Evolutionary conservation across 1,284 basidiomycete species (phyloP), one percentile per base, ranked within the genome.

Genomic region (Farysia itapuensis): DNA sequence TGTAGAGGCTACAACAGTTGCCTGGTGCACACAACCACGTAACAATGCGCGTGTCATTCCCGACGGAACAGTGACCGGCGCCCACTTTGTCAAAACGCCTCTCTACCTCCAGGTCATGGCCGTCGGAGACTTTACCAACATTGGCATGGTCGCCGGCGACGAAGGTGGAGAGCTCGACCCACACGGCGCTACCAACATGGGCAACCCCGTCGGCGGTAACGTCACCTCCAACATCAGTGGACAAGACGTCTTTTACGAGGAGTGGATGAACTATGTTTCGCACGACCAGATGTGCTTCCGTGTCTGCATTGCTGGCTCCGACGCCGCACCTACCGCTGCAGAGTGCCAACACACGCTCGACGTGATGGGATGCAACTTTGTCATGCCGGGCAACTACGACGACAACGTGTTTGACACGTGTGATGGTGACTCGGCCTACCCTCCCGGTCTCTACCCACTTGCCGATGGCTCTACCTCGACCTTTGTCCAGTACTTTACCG

Each of bases 1-100:
- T 59, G 81, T 82, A 4, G 87, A 89, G 75, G 82, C 80, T 28
- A 79, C 84, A 70, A 84, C 83, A 57, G 84, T 89, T 15, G 84
- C 85, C 0, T 89, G 83, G 83, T 89, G 87, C 79, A 86, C 85
- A 26, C 84, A 74, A 63, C 42, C 74, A 1, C 66, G 74, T 25
- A 76, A 76, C 69, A 69, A 74, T 26, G 74, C 74, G 1, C 74
- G 74, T 51, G 72, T 76, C 33, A 76, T 76, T 36, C 74, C 74
- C 16, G 74, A 76, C 42, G 74, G 74, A 36, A 72, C 74, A 30
- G 43, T 76, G 11, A 74, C 71, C 12, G 60, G 59, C 15, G 74
- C 63, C 3, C 72, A 75, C 56, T 76, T 76, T 51, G 71, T 76
- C 56, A 67, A 68, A 48, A 75, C 74, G 11, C 71, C 71, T 5